Percentiles rank a stretch among this genome's conserved stretches.
phyloP scores from a whole-genome alignment of 176 grass and related monocot species.

The Triticum aestivum region IWGSC_CS_RefSeq_v2.1 NC_057805.1:404579969-404580468 shows the following conservation, averaged over 20 bases:
- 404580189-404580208: not conserved
- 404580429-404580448: slow-evolving; percentile 3
- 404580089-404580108: not conserved
- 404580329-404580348: not conserved
- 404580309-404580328: not conserved
- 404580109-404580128: not conserved
- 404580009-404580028: slow-evolving; percentile 70
- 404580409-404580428: no score
- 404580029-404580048: slow-evolving; percentile 55
- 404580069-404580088: no score
- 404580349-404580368: slow-evolving; percentile 43
- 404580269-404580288: not conserved
- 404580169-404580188: not conserved
- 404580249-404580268: not conserved
- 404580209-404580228: not conserved
- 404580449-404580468: not conserved
- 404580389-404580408: slow-evolving; percentile 11
- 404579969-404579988: slow-evolving; percentile 86
- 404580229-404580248: not conserved
- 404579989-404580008: slow-evolving; percentile 85
- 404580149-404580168: not conserved
- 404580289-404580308: slow-evolving; percentile 27
- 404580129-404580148: not conserved
- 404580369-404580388: slow-evolving; percentile 27
- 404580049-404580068: slow-evolving; percentile 27